phyloP scores from a whole-genome alignment of 1,284 basidiomycete genomes.

The Tausonia pullulans region DNA sequence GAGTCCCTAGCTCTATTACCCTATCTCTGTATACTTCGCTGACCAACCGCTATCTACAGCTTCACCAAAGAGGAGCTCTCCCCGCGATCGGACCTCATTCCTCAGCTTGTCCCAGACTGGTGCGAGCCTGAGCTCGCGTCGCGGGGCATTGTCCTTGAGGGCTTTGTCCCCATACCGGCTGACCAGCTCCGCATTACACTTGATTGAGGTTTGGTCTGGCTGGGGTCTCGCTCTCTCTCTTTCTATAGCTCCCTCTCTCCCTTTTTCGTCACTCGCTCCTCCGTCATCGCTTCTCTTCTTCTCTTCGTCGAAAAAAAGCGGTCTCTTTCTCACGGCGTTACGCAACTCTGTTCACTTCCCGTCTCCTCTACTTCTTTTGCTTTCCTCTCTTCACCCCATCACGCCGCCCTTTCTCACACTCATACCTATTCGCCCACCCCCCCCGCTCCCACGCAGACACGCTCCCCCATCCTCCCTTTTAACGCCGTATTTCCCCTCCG shows the following conservation, averaged over 20 bases:
- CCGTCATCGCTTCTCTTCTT: conserved; percentile 7
- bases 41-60: neutral
- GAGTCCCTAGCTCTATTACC: conserved; percentile 29
- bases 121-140: conserved; percentile 77
- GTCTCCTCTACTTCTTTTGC: too few relatives aligned
- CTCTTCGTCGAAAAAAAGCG: neutral
- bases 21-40: neutral
- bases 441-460: too few relatives aligned
- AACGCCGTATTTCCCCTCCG: conserved; percentile 1
- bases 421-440: too few relatives aligned
- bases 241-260: conserved; percentile 10
- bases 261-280: conserved; percentile 11
- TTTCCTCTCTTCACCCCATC: too few relatives aligned
- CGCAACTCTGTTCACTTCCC: too few relatives aligned
- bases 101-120: conserved; percentile 78
- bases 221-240: conserved; percentile 15
- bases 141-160: conserved; percentile 76
- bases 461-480: neutral
- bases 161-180: conserved; percentile 83
- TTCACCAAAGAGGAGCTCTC: conserved; percentile 60
- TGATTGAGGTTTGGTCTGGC: conserved; percentile 46
- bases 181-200: conserved; percentile 82
- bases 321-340: too few relatives aligned
- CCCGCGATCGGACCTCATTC: conserved; percentile 86
- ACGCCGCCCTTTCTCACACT: too few relatives aligned